Conservation (phyloP, 2,329 filamentous ascomycete genomes). For the Emericellopsis atlantica region DNA sequence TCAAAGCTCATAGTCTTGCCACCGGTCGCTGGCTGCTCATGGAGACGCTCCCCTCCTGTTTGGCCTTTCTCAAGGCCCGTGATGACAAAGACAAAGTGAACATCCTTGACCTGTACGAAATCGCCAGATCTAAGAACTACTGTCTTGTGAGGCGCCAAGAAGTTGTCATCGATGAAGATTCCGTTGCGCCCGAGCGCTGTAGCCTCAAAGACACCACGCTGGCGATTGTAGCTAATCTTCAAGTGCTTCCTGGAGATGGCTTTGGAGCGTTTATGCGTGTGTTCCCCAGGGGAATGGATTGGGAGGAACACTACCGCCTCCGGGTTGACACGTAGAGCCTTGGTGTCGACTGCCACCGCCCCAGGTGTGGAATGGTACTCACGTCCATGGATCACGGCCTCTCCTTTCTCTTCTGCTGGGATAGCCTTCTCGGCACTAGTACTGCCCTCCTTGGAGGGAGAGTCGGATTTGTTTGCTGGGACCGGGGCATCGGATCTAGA, state of each 20-base stretch:
- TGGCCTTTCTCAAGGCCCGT: conserved; percentile 47
- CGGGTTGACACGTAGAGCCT: conserved; percentile 46
- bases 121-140: conserved; percentile 51
- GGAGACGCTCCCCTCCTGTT: conserved; percentile 43
- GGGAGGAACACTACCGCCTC: conserved; percentile 53
- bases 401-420: conserved; percentile 25
- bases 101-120: conserved; percentile 58
- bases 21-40: conserved; percentile 34
- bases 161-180: conserved; percentile 52
- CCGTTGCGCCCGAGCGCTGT: conserved; percentile 51
- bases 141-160: conserved; percentile 25
- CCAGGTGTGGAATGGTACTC: conserved; percentile 28
- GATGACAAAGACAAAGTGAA: conserved; percentile 56
- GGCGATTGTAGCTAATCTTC: conserved; percentile 57
- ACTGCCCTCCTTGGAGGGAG: conserved; percentile 40
- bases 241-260: conserved; percentile 64
- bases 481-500: no score
- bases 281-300: conserved; percentile 57
- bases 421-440: conserved; percentile 29
- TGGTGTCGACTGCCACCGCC: conserved; percentile 45
- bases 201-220: conserved; percentile 52
- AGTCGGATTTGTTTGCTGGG: conserved; percentile 9
- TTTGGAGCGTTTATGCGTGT: conserved; percentile 51
- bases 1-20: conserved; percentile 64
- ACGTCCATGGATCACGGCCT: conserved; percentile 32